Evolutionary conservation across 805 yeast genomes (phyloP).

Genomic region (Ogataea dorogensis): DNA sequence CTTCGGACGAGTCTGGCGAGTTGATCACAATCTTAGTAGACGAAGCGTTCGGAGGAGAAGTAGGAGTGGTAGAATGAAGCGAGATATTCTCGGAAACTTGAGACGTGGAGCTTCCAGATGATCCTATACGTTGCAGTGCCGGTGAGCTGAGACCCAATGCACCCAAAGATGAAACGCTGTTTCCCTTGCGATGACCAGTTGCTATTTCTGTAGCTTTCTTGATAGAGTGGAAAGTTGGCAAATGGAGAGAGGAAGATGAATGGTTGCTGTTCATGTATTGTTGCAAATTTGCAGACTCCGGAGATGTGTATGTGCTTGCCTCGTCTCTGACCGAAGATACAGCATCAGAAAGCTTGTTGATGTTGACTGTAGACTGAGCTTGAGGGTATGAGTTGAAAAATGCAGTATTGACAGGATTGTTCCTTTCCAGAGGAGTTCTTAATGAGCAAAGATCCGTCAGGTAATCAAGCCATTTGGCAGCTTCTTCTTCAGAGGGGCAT

Average conservation of each 20-base stretch:
- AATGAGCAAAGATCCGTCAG: slow-evolving; percentile 50
- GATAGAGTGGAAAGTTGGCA: slow-evolving; percentile 28
- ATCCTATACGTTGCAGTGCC: slow-evolving; percentile 9
- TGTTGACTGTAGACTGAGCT: slow-evolving; percentile 10
- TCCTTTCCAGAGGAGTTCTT: slow-evolving; percentile 48
- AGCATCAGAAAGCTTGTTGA: slow-evolving; percentile 8
- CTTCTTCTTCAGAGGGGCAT: slow-evolving; percentile 44
- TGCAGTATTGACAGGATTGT: slow-evolving; percentile 39
- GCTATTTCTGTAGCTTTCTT: slow-evolving; percentile 10
- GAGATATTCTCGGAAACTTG: slow-evolving; percentile 16
- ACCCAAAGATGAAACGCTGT: slow-evolving; percentile 17
- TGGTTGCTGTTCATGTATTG: slow-evolving; percentile 12
- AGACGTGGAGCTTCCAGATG: slow-evolving; percentile 18
- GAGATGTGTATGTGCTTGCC: slow-evolving; percentile 12
- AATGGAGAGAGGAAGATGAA: slow-evolving; percentile 25
- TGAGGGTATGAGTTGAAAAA: slow-evolving; percentile 12
- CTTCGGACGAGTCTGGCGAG: slow-evolving; percentile 20
- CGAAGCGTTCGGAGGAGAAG: slow-evolving; percentile 15
- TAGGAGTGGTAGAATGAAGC: slow-evolving; percentile 12
- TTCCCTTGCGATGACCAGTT: slow-evolving; percentile 12
- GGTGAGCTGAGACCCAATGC: slow-evolving; percentile 9
- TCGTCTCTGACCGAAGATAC: slow-evolving; percentile 14
- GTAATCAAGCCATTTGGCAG: slow-evolving; percentile 54
- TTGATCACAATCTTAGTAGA: slow-evolving; percentile 15
- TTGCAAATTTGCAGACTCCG: slow-evolving; percentile 7